Percentiles rank a stretch among this genome's conserved stretches.
Conservation (phyloP, 75 land plant genomes). For the Chamaecyparis obtusa region DNA sequence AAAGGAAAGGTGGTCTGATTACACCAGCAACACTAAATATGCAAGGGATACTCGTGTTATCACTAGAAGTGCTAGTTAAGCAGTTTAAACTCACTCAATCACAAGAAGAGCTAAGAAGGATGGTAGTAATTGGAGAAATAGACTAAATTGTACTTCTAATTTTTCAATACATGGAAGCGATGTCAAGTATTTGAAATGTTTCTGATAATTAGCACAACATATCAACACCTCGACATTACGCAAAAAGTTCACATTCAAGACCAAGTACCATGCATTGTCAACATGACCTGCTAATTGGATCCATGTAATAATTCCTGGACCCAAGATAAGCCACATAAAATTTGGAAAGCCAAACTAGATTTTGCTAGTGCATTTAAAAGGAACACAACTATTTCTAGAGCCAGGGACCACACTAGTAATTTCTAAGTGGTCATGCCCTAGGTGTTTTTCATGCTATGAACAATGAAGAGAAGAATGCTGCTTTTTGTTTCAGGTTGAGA, state of each 20-base stretch:
- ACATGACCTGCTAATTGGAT: neutral
- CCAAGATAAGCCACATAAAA: neutral
- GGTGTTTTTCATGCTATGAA: neutral
- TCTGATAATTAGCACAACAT: too few species aligned
- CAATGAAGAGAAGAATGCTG: too few species aligned
- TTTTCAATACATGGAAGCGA: neutral
- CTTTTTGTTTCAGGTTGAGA: too few species aligned
- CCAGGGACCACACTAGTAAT: neutral
- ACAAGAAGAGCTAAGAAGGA: neutral
- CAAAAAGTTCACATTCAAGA: neutral
- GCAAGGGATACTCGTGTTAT: neutral
- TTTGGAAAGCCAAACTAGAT: neutral
- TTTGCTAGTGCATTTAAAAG: neutral
- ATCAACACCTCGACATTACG: too few species aligned
- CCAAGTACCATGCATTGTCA: too few species aligned
- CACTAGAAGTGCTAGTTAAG: neutral
- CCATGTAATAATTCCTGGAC: neutral
- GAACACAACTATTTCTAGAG: neutral
- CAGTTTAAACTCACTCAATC: neutral
- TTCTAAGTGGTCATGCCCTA: neutral
- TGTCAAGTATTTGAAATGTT: neutral
- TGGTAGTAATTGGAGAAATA: neutral
- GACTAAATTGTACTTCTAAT: neutral
- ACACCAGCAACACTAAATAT: neutral
- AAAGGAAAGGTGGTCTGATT: neutral